phyloP scores from a whole-genome alignment of 306 rosid species.

The Pyrus betulifolia region DNA sequence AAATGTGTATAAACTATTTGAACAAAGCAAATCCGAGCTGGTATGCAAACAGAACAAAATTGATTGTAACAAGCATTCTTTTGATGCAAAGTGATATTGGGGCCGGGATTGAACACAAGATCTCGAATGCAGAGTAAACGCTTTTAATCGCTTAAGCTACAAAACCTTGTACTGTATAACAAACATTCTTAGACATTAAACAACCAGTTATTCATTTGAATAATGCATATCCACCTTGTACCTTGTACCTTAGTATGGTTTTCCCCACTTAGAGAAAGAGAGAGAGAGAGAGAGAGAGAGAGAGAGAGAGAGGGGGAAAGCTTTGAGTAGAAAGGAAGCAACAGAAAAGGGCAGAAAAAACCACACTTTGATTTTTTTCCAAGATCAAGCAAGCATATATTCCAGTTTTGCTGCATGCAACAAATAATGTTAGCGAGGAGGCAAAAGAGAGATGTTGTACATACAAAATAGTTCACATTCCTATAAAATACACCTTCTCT shows the following conservation, averaged over 20 bases:
- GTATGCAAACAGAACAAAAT: neutral
- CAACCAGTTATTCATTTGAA: neutral
- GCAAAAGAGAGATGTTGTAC: constrained; percentile 10
- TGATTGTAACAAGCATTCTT: neutral
- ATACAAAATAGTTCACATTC: constrained; percentile 17
- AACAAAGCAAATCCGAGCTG: neutral
- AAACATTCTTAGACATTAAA: neutral
- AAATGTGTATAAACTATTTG: neutral
- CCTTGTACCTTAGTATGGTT: neutral
- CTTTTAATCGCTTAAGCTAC: too few relatives aligned
- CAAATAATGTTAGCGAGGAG: neutral
- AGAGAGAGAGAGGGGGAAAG: constrained; percentile 5
- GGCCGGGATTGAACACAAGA: neutral
- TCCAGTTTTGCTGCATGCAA: constrained; percentile 30
- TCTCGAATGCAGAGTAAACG: too few relatives aligned
- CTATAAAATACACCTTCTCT: constrained; percentile 37
- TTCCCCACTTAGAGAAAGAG: neutral
- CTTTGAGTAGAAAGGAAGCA: constrained; percentile 88
- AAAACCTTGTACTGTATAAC: too few relatives aligned
- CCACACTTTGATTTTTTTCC: constrained; percentile 45
- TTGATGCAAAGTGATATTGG: neutral
- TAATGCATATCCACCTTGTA: constrained; percentile 9
- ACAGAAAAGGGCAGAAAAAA: constrained; percentile 38
- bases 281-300: constrained; percentile 9
- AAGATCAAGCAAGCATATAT: constrained; percentile 83